These are phyloP conservation scores for Verbena officinalis DNA, from an alignment of 257 asterid genomes.

Conservation along the genomic window DNA sequence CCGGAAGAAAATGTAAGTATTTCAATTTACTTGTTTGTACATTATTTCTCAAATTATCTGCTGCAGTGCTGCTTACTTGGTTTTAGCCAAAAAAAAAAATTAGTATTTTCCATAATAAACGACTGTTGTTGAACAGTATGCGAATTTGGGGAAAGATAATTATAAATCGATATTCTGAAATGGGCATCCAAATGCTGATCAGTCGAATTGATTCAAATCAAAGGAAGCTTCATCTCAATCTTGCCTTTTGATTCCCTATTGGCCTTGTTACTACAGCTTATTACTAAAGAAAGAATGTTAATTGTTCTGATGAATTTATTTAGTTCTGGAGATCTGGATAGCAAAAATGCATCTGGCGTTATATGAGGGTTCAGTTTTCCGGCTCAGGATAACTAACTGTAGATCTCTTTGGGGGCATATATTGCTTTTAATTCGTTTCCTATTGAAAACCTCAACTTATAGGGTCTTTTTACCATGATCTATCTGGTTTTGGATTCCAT, in stretches of 20 bases:
- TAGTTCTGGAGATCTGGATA: slow-evolving; percentile 15
- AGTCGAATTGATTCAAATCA: not conserved
- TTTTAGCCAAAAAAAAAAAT: too few relatives aligned
- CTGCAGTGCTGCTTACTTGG: too few relatives aligned
- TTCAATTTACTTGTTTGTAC: not conserved
- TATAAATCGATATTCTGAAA: not conserved
- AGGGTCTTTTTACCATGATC: not conserved
- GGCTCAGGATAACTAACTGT: not conserved
- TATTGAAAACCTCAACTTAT: not conserved
- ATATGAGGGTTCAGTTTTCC: not conserved
- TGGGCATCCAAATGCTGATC: slow-evolving; percentile 13
- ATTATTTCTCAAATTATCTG: not conserved
- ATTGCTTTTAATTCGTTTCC: not conserved
- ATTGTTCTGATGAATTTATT: slow-evolving; percentile 1
- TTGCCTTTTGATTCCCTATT: too few relatives aligned
- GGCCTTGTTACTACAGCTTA: too few relatives aligned
- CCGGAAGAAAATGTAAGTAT: slow-evolving; percentile 73
- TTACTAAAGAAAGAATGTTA: too few relatives aligned
- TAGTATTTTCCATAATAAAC: too few relatives aligned
- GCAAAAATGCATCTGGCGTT: not conserved
- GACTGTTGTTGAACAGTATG: not conserved
- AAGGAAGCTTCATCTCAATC: too few relatives aligned
- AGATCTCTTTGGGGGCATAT: not conserved
- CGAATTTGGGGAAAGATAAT: not conserved
- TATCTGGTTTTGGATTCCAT: slow-evolving; percentile 6